These are phyloP conservation scores for Lentithecium fluviatile DNA, from an alignment of 495 filamentous ascomycete species.

Conservation along the genomic window DNA sequence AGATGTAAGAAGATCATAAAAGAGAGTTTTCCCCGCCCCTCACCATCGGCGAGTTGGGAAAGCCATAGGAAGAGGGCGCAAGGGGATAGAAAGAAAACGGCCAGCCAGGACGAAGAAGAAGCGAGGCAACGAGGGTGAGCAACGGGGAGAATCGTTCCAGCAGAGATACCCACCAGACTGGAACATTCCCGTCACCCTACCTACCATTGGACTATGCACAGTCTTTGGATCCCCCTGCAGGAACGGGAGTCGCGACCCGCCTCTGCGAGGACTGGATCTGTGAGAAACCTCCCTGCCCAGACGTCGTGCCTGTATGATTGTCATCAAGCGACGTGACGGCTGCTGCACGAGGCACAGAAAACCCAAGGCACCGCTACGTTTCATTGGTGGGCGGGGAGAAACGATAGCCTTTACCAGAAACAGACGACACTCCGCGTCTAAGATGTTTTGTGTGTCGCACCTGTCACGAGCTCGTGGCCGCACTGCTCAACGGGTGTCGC, in stretches of 20 bases:
- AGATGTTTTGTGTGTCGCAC: slow-evolving; percentile 7
- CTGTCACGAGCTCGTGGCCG: slow-evolving; percentile 22
- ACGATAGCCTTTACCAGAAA: neutral
- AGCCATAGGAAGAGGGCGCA: slow-evolving; percentile 2
- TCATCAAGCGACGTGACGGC: slow-evolving; percentile 14
- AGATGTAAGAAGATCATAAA: slow-evolving; percentile 11
- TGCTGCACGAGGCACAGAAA: slow-evolving; percentile 5
- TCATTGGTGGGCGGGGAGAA: slow-evolving; percentile 6
- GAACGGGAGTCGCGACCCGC: neutral
- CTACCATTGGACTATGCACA: too few relatives aligned
- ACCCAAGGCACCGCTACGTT: neutral
- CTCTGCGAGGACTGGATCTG: slow-evolving; percentile 1
- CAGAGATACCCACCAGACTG: too few relatives aligned
- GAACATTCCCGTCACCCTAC: too few relatives aligned
- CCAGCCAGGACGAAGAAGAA: neutral
- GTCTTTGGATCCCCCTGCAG: neutral
- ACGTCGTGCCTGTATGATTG: slow-evolving; percentile 15
- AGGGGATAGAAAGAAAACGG: slow-evolving; percentile 1
- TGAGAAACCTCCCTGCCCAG: slow-evolving; percentile 1
- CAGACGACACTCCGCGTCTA: neutral
- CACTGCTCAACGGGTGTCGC: slow-evolving; percentile 16
- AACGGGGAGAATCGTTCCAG: too few relatives aligned
- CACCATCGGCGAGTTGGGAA: slow-evolving; percentile 2
- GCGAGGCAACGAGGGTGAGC: neutral
- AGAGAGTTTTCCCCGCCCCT: neutral